Conservation (phyloP, 768 basidiomycete species). For the Amanita rimosa region DNA sequence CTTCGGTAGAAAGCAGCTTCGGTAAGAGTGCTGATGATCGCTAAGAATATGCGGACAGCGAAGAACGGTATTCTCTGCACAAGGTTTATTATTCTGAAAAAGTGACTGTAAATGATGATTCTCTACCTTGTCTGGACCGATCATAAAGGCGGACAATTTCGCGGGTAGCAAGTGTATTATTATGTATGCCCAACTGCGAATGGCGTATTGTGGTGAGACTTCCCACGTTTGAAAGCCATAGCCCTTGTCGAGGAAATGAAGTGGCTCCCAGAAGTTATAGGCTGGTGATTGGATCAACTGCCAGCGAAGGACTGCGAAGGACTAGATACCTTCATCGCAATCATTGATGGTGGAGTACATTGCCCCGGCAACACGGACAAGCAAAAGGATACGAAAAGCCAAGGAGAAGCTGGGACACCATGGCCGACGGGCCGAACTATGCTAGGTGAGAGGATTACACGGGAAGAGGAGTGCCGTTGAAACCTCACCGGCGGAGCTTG, state of each 20-base stretch:
- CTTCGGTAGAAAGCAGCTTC: slow-evolving; percentile 80
- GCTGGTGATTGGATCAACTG: slow-evolving; percentile 35
- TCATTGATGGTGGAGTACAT: slow-evolving; percentile 96
- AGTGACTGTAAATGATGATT: background rate
- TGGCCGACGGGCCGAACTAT: slow-evolving; percentile 61
- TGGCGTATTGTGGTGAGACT: slow-evolving; percentile 79
- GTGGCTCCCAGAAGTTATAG: slow-evolving; percentile 98
- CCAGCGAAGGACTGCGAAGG: background rate
- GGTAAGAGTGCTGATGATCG: slow-evolving; percentile 56
- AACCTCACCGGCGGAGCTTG: slow-evolving; percentile 54
- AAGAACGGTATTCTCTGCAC: slow-evolving; percentile 78
- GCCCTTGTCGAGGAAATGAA: slow-evolving; percentile 83
- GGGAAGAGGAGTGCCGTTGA: background rate
- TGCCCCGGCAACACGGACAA: slow-evolving; percentile 71
- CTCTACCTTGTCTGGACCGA: slow-evolving; percentile 64
- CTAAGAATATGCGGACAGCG: slow-evolving; percentile 71
- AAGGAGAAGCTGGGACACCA: slow-evolving; percentile 79
- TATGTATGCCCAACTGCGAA: slow-evolving; percentile 93
- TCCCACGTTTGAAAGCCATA: slow-evolving; percentile 99
- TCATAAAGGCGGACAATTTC: slow-evolving; percentile 36
- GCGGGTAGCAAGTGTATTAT: slow-evolving; percentile 66
- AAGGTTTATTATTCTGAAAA: slow-evolving; percentile 1
- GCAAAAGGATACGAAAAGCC: slow-evolving; percentile 73
- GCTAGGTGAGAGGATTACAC: slow-evolving; percentile 6
- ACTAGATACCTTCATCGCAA: slow-evolving; percentile 81